A percentile compares a stretch with the other conserved stretches of the same genome.
These are phyloP conservation scores for Falciphora oryzae DNA, from an alignment of 2,329 filamentous ascomycete species.

Conservation along the genomic window DNA sequence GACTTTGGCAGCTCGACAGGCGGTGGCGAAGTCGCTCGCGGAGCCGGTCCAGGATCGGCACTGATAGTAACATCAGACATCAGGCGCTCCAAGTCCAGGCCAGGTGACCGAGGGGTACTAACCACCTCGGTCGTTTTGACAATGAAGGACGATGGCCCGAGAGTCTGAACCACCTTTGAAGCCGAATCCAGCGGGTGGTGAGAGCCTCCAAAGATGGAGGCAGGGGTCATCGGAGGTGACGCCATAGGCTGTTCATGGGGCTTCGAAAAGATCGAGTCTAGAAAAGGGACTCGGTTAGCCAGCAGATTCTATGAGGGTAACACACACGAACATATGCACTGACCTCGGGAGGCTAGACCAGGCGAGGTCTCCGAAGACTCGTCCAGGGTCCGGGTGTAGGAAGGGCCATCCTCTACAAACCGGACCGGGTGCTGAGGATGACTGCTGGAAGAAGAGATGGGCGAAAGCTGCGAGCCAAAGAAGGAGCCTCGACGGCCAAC, in stretches of 20 bases:
- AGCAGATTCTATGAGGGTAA: background rate
- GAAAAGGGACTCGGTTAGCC: conserved; percentile 11
- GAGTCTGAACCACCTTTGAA: conserved; percentile 29
- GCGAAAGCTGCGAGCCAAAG: conserved; percentile 1
- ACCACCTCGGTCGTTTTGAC: conserved; percentile 34
- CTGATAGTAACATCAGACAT: conserved; percentile 33
- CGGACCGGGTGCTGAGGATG: background rate
- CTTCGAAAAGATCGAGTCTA: conserved; percentile 40
- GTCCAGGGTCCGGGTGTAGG: conserved; percentile 8
- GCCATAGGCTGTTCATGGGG: conserved; percentile 31
- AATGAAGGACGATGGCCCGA: conserved; percentile 37
- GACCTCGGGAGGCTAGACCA: conserved; percentile 30
- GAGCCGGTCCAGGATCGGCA: conserved; percentile 16
- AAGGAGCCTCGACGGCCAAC: background rate
- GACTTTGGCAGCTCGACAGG: conserved; percentile 3
- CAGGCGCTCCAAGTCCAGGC: conserved; percentile 28
- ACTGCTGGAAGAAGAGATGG: background rate
- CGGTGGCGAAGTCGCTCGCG: conserved; percentile 7
- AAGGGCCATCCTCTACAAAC: background rate
- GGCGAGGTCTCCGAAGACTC: conserved; percentile 6
- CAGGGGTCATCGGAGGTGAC: conserved; percentile 16
- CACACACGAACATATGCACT: background rate
- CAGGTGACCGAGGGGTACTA: conserved; percentile 26
- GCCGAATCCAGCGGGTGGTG: conserved; percentile 14
- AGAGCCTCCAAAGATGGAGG: conserved; percentile 13